Base-by-base conservation (phyloP, 2,329 filamentous ascomycete genomes). In the Coniosporium uncinatum region DNA sequence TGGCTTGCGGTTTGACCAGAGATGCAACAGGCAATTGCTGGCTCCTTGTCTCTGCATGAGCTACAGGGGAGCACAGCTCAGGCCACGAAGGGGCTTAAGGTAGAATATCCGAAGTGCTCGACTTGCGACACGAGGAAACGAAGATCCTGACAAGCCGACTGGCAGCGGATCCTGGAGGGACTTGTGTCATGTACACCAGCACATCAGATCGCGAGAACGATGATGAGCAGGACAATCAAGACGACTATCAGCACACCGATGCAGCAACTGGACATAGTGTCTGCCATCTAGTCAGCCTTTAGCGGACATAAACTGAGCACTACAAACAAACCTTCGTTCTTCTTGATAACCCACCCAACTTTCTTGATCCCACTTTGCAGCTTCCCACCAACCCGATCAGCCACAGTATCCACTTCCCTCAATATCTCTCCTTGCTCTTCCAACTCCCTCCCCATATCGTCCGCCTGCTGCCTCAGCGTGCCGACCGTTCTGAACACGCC, bases 361-460 rank as follows among this genome's bases (percentile, higher is more conserved):
- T 86, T 91, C 66, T 87, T 84, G 70, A 97, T 79, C 17, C 93
- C 93, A 42, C 76, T 88, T 67, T 88, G 81, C 54, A 98, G 65
- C 58, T 93, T 83, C 1, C 88, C 86, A 14, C 88, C 86, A 1
- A 98, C 89, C 24, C 91, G 76, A 61, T 97, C 90, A 4, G 88
- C 88, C 42, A 95, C 72, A 22, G 74, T 77, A 63, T 97, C 91
- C 32, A 94, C 85, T 40, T 86, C 82, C 48, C 93, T 83, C 43
- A 98, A 73, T 77, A 97, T 84, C 62, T 89, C 87, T 18, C 76
- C 77, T 72, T 98, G 93, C 68, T 98, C 93, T 65, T 96, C 94
- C 36, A 98, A 72, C 69, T 98, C 93, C 43, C 91, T 75, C 2
- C 93, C 91, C 91, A 98, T 98, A 52, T 89, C 87, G 63, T 94